Evolutionary conservation across 2,329 filamentous ascomycete genomes (phyloP).

Genomic region (Colletotrichum lentis): DNA sequence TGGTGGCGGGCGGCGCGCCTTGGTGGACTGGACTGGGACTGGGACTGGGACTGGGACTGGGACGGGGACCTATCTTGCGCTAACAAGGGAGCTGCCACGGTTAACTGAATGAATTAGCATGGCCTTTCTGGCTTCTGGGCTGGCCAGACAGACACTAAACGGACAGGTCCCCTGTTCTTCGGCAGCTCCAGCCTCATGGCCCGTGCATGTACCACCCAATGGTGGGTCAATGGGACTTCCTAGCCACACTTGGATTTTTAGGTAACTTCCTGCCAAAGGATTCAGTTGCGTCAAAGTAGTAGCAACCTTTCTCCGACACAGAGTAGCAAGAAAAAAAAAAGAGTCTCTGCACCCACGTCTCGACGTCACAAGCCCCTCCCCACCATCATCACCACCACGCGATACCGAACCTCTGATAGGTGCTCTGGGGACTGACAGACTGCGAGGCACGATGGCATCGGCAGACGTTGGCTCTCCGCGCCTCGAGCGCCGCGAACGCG

Average conservation of each 20-base stretch:
- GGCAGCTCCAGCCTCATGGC: conserved; percentile 31
- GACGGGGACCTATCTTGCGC: conserved; percentile 5
- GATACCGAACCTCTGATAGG: neutral
- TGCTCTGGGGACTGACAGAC: neutral
- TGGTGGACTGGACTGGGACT: conserved; percentile 18
- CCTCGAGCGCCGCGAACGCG: conserved; percentile 47
- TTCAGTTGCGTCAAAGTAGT: conserved; percentile 27
- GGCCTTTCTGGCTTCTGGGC: neutral
- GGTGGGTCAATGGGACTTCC: neutral
- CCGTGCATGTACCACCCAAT: neutral
- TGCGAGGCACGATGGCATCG: conserved; percentile 52
- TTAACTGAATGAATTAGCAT: conserved; percentile 22
- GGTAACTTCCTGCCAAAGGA: conserved; percentile 14
- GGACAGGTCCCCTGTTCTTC: conserved; percentile 8
- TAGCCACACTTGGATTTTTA: conserved; percentile 35
- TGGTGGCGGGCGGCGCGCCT: conserved; percentile 19
- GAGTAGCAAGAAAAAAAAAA: neutral
- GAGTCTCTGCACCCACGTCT: conserved; percentile 3
- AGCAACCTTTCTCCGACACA: conserved; percentile 1
- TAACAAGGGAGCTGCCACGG: conserved; percentile 34
- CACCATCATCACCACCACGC: neutral
- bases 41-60: too few species aligned
- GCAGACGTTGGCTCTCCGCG: conserved; percentile 54
- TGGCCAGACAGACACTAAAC: neutral
- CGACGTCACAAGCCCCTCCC: conserved; percentile 7